Conservation (phyloP, 2,329 filamentous ascomycete genomes). For the Aspergillus nomiae region DNA sequence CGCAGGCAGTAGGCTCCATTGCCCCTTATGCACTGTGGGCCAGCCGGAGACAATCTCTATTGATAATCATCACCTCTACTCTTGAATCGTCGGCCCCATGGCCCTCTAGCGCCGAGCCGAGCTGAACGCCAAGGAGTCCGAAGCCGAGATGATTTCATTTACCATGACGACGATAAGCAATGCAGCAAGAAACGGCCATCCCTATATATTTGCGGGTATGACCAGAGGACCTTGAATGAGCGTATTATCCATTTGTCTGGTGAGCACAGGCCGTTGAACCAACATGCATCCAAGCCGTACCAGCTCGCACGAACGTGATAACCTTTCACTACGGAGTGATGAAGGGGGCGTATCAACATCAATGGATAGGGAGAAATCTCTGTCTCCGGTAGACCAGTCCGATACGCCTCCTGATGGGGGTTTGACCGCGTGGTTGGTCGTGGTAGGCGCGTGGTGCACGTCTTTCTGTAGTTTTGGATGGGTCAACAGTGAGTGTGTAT, state of each 20-base stretch:
- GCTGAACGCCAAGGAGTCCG: neutral
- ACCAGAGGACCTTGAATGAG: neutral
- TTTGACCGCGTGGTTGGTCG: conserved; percentile 56
- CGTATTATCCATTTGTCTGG: neutral
- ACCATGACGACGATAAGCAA: neutral
- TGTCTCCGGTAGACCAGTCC: too few relatives aligned
- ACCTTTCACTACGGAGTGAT: neutral
- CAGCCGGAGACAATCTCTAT: too few relatives aligned
- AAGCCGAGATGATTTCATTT: neutral
- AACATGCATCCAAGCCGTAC: neutral
- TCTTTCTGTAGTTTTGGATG: conserved; percentile 52
- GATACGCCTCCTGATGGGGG: conserved; percentile 16
- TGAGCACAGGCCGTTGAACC: neutral
- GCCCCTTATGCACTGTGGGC: too few relatives aligned
- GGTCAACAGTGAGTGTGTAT: conserved; percentile 41
- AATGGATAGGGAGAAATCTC: neutral
- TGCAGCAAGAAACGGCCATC: neutral
- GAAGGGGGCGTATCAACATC: neutral
- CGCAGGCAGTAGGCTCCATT: too few relatives aligned
- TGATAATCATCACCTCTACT: neutral
- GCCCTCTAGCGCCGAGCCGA: neutral
- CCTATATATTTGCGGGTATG: neutral
- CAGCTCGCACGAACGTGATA: neutral
- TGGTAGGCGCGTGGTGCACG: conserved; percentile 48
- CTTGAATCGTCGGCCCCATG: neutral